Evolutionary conservation across 805 yeast species (phyloP), one percentile per base, ranked within the genome.

Genomic region (Candida manassasensis): DNA sequence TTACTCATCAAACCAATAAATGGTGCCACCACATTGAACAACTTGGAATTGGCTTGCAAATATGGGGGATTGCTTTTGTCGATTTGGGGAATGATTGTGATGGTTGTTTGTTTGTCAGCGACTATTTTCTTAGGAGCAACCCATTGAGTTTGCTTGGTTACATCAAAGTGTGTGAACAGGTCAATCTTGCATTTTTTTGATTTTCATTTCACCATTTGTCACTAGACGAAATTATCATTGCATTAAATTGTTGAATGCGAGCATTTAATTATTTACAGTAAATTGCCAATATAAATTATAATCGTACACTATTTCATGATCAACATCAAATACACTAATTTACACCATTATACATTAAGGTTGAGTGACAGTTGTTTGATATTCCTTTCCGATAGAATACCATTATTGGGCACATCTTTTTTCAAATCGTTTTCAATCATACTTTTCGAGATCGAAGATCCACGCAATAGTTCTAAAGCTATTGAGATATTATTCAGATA

Each of bases 71-170:
- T 73, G 36, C 53, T 49, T 2, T 65, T 76, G 42, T 57, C 73
- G 11, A 45, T 72, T 5, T 76, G 79, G 79, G 81, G 81, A 3
- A 41, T 71, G 2, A 35, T 61, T 6, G 77, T 71, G n/a, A 75
- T 76, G 81, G 38, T 70, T 21, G 67, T 75, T 13, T 75, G 79
- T 48, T 56, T 73, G 25, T 64, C 74, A 32, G 73, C 78, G 3
- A 70, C 73, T 10, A 54, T 75, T 17, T 67, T 67, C 39, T 57
- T 63, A 30, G 68, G 64, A 2, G 67, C 67, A 9, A 56, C 58
- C 4, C 68, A 62, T 38, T 61, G 44, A 27, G 22, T 21, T 10
- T 21, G 22, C 22, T 21, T 7, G 7, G 22, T 10, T 10, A 8
- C 9, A 8, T 10, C 22, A 21, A 10, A 21, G 10, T 21, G 22